phyloP scores from a whole-genome alignment of 352 stramenopile species.

The Globisporangium iwayamae region DNA sequence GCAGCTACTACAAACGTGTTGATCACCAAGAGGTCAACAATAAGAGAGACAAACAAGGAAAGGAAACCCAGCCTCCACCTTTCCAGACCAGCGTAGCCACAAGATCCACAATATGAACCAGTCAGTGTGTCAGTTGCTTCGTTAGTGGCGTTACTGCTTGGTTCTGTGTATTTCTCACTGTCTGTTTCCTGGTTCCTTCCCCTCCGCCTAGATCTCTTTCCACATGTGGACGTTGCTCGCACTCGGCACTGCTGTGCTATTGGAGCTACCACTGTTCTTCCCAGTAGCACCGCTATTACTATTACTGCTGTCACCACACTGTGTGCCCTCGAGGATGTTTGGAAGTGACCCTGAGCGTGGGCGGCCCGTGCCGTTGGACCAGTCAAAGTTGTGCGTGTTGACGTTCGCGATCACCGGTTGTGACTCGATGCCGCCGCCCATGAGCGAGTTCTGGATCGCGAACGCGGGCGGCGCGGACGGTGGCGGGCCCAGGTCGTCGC shows the following conservation, averaged over 20 bases:
- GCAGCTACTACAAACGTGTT: neutral
- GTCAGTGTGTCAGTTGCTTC: neutral
- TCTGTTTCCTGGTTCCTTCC: neutral
- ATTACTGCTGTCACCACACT: conserved; percentile 4
- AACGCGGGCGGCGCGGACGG: conserved; percentile 57
- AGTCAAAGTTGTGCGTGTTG: conserved; percentile 83
- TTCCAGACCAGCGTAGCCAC: neutral
- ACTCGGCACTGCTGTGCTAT: conserved; percentile 1
- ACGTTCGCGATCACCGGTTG: conserved; percentile 68
- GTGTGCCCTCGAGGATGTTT: conserved; percentile 21
- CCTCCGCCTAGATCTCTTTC: conserved; percentile 30
- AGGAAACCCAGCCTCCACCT: neutral
- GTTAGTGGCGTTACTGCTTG: neutral
- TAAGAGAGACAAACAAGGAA: neutral
- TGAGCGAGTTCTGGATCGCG: conserved; percentile 73
- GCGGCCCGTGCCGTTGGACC: conserved; percentile 44
- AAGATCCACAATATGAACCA: neutral
- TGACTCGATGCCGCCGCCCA: conserved; percentile 77
- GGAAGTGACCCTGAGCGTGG: conserved; percentile 37
- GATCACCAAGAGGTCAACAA: neutral
- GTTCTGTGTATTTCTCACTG: neutral
- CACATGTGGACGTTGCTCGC: conserved; percentile 18
- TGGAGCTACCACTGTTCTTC: neutral
- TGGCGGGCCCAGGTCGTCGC: conserved; percentile 53
- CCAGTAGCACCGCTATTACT: neutral